phyloP scores from a whole-genome alignment of 2,329 filamentous ascomycete genomes.

The Penicillium fuscoglaucum region DNA sequence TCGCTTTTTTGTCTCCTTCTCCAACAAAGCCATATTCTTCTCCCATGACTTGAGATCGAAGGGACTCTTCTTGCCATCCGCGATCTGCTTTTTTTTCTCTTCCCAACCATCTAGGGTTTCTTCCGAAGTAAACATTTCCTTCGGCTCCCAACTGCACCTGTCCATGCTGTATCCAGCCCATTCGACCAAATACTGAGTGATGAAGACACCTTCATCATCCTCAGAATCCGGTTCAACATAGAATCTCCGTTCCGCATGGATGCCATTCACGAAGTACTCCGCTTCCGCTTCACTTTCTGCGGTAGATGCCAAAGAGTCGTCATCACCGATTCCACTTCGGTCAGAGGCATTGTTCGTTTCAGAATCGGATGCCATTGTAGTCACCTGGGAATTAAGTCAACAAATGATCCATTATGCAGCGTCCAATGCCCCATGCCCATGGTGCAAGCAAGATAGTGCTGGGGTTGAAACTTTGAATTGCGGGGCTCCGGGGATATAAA shows the following conservation, averaged over 20 bases:
- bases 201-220: slow-evolving; percentile 22
- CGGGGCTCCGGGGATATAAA: no score
- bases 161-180: slow-evolving; percentile 63
- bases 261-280: slow-evolving; percentile 57
- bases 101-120: slow-evolving; percentile 46
- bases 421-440: background rate
- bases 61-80: slow-evolving; percentile 27
- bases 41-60: slow-evolving; percentile 40
- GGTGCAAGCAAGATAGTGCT: background rate
- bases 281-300: slow-evolving; percentile 43
- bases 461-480: background rate
- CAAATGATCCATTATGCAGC: background rate
- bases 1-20: background rate
- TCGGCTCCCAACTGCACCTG: slow-evolving; percentile 58
- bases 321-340: slow-evolving; percentile 34
- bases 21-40: slow-evolving; percentile 18
- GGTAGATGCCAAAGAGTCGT: slow-evolving; percentile 60
- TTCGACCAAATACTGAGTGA: slow-evolving; percentile 58
- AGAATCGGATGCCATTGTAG: slow-evolving; percentile 6
- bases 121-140: slow-evolving; percentile 40
- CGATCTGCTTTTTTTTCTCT: slow-evolving; percentile 34
- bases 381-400: background rate
- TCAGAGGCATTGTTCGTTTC: slow-evolving; percentile 35
- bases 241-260: slow-evolving; percentile 49
- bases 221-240: slow-evolving; percentile 2